These are phyloP conservation scores for Sporothrix brasiliensis DNA, from an alignment of 2,329 filamentous ascomycete species.

Conservation along the genomic window DNA sequence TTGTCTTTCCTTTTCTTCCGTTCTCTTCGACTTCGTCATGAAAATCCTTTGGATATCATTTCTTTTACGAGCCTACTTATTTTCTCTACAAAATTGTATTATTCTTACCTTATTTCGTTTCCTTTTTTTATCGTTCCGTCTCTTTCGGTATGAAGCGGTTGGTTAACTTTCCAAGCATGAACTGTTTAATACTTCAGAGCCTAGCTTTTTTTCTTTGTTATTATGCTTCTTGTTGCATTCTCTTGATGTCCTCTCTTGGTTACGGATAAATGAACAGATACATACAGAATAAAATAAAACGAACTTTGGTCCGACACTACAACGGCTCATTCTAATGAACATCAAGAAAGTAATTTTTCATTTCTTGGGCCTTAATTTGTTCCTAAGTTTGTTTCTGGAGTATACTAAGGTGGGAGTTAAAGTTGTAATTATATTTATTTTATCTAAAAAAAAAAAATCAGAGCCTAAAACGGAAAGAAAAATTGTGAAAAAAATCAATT, in stretches of 20 bases:
- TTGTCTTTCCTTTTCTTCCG: not conserved
- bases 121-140: not conserved
- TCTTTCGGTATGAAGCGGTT: not conserved
- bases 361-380: too few species aligned
- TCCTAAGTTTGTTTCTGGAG: too few species aligned
- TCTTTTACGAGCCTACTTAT: too few species aligned
- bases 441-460: too few species aligned
- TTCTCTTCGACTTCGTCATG: not conserved
- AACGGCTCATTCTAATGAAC: too few species aligned
- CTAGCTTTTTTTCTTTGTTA: not conserved
- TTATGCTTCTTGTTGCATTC: not conserved
- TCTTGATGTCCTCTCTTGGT: conserved; percentile 18
- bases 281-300: conserved; percentile 11
- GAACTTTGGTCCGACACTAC: not conserved
- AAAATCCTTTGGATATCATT: not conserved
- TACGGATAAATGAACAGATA: conserved; percentile 19
- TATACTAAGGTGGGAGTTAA: too few species aligned
- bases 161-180: not conserved
- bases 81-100: conserved; percentile 2
- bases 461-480: too few species aligned
- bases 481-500: too few species aligned
- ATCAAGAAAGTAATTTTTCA: too few species aligned
- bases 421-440: too few species aligned
- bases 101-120: not conserved
- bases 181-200: conserved; percentile 12